Evolutionary conservation across 345 rosid genomes (phyloP), one percentile per base, ranked within the genome.

Genomic region (Salix arbutifolia): DNA sequence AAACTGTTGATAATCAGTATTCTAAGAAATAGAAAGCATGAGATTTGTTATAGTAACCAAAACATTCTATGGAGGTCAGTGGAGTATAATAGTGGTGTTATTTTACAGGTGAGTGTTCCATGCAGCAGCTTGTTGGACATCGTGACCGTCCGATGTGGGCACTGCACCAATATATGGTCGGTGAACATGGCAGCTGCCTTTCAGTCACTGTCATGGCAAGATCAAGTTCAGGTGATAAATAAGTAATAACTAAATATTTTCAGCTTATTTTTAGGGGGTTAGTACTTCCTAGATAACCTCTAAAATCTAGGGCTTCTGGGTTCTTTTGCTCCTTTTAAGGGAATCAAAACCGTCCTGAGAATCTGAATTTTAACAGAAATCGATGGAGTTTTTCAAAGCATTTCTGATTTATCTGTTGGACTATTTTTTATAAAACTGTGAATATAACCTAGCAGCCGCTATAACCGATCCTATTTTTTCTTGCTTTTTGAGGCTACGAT

Each of bases 81-180:
- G 1, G 42, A 33, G 44, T 46, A 33, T 5, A 50, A 28, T 52
- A 30, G 53, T 28, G 25, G 72, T 23, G 72, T 12, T 67, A 72
- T 56, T 3, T 76, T 76, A 82, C 88, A 95, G 99, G 99, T 95
- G 83, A 95, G 93, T 78, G 99, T 95, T 61, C 99, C 99, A 79
- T 88, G 97, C 91, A 93, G 90, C 81, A 95, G 85, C 83, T 76
- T 95, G 86, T 78, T 86, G 60, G 99, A 93, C 78, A 85, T 90
- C 31, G 99, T 95, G 82, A 95, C 99, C 73, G 92, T 95, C 89
- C 90, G 98, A 87, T 95, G 99, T 78, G 99, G 97, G 61, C 97
- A 91, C 92, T 95, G 99, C 90, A 80, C 94, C 25, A 91, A 91
- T 88, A 87, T 93, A 46, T 91, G 94, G 99, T 95, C 99, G 30